Conservation (phyloP, 2,329 filamentous ascomycete genomes). For the Fusarium sp. region DNA sequence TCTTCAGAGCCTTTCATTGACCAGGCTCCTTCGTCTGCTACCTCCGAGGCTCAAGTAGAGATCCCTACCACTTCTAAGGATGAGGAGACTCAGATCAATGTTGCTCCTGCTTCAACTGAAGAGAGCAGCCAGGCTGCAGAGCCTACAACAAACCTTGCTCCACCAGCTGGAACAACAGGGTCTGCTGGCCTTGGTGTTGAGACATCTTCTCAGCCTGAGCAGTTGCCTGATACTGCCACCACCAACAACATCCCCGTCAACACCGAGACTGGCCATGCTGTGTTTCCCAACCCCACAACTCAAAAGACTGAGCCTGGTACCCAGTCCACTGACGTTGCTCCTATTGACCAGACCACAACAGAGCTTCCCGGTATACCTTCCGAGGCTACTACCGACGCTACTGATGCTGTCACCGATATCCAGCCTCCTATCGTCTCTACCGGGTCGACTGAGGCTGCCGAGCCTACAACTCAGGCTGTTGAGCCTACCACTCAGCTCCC, state of each 20-base stretch:
- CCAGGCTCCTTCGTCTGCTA: not conserved
- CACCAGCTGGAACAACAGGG: not conserved
- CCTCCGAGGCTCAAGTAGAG: not conserved
- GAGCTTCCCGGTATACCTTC: rapidly evolving
- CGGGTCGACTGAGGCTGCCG: rapidly evolving
- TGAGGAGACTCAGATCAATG: not conserved
- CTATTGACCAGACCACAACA: not conserved
- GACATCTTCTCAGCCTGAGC: not conserved
- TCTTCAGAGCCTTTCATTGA: not conserved
- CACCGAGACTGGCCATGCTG: not conserved
- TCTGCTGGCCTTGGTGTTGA: not conserved
- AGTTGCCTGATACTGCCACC: not conserved
- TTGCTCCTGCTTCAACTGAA: not conserved
- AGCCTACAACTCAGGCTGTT: not conserved
- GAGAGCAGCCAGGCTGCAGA: not conserved
- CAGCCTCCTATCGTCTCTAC: not conserved
- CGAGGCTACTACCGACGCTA: rapidly evolving
- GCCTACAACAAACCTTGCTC: not conserved
- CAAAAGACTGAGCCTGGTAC: not conserved
- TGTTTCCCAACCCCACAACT: not conserved
- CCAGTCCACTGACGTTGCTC: not conserved
- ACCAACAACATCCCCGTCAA: not conserved
- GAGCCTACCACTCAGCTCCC: not conserved
- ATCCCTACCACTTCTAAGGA: not conserved
- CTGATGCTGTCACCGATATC: not conserved